These are phyloP conservation scores for Aspergillus fijiensis DNA, from an alignment of 2,329 filamentous ascomycete genomes.

Conservation along the genomic window DNA sequence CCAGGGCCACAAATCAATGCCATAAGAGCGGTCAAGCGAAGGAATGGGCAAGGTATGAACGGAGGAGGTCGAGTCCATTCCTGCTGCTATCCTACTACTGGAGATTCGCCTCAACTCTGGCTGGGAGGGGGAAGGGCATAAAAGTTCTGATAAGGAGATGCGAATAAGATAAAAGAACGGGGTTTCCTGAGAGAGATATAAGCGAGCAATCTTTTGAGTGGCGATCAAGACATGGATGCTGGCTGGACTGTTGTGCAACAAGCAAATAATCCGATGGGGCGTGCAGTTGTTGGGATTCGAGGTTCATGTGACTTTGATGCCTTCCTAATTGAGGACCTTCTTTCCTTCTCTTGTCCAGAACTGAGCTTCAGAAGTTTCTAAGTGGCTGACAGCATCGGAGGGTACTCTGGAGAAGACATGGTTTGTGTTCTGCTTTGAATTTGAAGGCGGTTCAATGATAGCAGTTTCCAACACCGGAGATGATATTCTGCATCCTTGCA, in stretches of 20 bases:
- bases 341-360: background rate
- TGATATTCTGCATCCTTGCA: background rate
- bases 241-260: background rate
- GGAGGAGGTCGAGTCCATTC: background rate
- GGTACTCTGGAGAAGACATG: background rate
- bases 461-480: background rate
- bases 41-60: background rate
- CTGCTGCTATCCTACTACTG: background rate
- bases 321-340: background rate
- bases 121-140: background rate
- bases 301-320: background rate
- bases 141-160: background rate
- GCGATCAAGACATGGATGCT: background rate
- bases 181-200: background rate
- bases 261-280: background rate
- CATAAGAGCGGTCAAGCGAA: constrained; percentile 61
- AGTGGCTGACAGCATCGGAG: background rate
- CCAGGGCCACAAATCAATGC: constrained; percentile 84
- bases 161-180: background rate
- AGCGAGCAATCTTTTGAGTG: background rate
- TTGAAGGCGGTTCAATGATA: background rate
- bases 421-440: background rate
- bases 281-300: background rate
- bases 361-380: background rate
- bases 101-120: background rate